phyloP scores from a whole-genome alignment of 1,284 basidiomycete genomes.

The Marasmius fiardii region DNA sequence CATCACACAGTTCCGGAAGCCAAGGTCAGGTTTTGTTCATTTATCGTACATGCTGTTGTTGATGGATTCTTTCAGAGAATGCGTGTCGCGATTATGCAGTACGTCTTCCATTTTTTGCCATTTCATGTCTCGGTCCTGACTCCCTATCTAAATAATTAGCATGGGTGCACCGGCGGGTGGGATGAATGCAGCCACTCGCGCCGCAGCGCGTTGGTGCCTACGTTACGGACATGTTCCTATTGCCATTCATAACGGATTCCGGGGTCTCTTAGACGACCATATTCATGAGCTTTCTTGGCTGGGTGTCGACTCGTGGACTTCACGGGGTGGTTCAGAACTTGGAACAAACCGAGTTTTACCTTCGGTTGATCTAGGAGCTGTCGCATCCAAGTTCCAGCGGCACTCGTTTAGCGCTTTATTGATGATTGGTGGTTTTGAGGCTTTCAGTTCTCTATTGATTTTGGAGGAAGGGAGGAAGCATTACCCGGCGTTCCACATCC shows the following conservation, averaged over 20 bases:
- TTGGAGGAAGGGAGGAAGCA: slow-evolving; percentile 78
- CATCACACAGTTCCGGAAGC: slow-evolving; percentile 59
- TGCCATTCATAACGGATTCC: slow-evolving; percentile 94
- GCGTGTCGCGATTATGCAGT: slow-evolving; percentile 92
- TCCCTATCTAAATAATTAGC: slow-evolving; percentile 35
- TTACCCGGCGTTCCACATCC: slow-evolving; percentile 92
- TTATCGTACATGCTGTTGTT: slow-evolving; percentile 8
- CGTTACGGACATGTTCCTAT: slow-evolving; percentile 90
- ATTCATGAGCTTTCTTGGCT: slow-evolving; percentile 91
- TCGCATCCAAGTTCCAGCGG: slow-evolving; percentile 90
- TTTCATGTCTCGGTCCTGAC: too few relatives aligned
- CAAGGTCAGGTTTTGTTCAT: slow-evolving; percentile 41
- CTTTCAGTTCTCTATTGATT: slow-evolving; percentile 77
- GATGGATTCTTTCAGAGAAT: slow-evolving; percentile 53
- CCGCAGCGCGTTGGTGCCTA: slow-evolving; percentile 91
- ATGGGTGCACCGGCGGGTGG: slow-evolving; percentile 97
- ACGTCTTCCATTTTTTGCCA: slow-evolving; percentile 28
- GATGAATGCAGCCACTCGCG: slow-evolving; percentile 97
- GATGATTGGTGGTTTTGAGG: slow-evolving; percentile 96
- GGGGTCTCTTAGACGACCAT: slow-evolving; percentile 88
- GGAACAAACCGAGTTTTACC: slow-evolving; percentile 94
- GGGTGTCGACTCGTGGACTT: slow-evolving; percentile 94
- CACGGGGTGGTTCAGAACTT: slow-evolving; percentile 96
- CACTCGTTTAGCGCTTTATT: slow-evolving; percentile 81
- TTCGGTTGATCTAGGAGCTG: slow-evolving; percentile 78